Evolutionary conservation across 768 basidiomycete genomes (phyloP), one percentile per base, ranked within the genome.

Genomic region (Calocybe gangraenosa): DNA sequence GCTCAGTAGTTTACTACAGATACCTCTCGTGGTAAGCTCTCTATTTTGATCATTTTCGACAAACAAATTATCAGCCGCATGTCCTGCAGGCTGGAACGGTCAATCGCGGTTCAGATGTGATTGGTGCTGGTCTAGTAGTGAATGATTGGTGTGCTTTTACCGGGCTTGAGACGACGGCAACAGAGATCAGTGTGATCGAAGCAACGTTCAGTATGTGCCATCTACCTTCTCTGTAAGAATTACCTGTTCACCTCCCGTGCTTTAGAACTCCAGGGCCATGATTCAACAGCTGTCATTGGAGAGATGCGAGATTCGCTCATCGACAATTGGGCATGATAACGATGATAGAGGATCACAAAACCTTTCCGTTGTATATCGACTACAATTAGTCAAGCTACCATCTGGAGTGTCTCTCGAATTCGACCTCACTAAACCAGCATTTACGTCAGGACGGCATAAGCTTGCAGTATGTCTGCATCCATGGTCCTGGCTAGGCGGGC

Each of bases 81-180:
- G 13, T 35, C 22, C 3, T 41, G 31, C 28, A 95, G 92, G 93
- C 96, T 40, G 96, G 96, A 18, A 98, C 96, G 2, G 92, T 99
- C 49, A 99, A 98, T 67, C 85, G 96, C 61, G 96, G 96, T 58
- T 96, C 93, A 37, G 96, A 98, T 58, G 93, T 98, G 30, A 84
- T 99, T 53, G 96, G 96, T 22, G 96, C 95, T 7, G 96, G 96
- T 22, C 75, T 98, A 25, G 92, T 99, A 45, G 96, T 98, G 46
- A 99, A 99, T 59, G 96, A 98, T 64, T 98, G 96, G 96, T 92
- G 90, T 69, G 96, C 96, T 8, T 98, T 98, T 68, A 92, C 93
- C n/a, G 96, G 96, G 28, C 75, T 96, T 21, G 96, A 99, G 61
- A 98, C 96, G 49, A 99, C 96, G n/a, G 96, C 96, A 32, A 98